Evolutionary conservation across 1,284 basidiomycete genomes (phyloP), one percentile per base, ranked within the genome.

Genomic region (Hortiboletus rubellus): DNA sequence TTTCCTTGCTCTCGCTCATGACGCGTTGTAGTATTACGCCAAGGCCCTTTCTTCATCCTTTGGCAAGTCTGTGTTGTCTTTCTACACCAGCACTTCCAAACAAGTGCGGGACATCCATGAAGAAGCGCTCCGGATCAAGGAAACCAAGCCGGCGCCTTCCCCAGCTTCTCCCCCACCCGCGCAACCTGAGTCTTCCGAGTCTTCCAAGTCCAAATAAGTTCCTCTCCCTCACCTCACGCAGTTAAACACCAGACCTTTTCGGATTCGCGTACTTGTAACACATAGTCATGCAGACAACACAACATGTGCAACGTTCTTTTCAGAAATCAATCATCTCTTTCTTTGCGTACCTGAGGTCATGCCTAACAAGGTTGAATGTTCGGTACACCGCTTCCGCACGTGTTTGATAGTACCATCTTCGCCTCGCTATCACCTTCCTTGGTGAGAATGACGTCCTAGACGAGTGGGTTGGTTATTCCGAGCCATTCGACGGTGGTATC

Each of bases 81-180:
- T 94, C 73, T 95, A 95, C 76, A 92, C 90, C 10, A 76, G 74
- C 24, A 92, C 92, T 1, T 80, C 85, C 33, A 95, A 94, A 74
- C 88, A 93, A 68, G 84, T 91, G 17, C 71, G 80, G 38, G 92
- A 95, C 67, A 92, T 95, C 53, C 93, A 94, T 68, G 92, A 93
- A 66, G 93, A 96, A 73, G 93, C 93, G 2, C 78, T 81, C 56
- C 84, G 93, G 44, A 91, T 94, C 66, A 82, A 84, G 31, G 80
- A 79, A 55, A 82, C 90, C 64, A 87, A 87, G 67, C 2, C 69
- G 12, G 46, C 59, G 0, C 40, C 51, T 10, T 50, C 67, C 11
- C 60, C 60, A 38, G 38, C 61, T 33, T 57, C 66, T 24, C 34
- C 58, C 31, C 45, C 62, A 14, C 30, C 51, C 4, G 51, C 43